These are phyloP conservation scores for Blastobotrys muscicola DNA, from an alignment of 805 yeast genomes.

Conservation along the genomic window DNA sequence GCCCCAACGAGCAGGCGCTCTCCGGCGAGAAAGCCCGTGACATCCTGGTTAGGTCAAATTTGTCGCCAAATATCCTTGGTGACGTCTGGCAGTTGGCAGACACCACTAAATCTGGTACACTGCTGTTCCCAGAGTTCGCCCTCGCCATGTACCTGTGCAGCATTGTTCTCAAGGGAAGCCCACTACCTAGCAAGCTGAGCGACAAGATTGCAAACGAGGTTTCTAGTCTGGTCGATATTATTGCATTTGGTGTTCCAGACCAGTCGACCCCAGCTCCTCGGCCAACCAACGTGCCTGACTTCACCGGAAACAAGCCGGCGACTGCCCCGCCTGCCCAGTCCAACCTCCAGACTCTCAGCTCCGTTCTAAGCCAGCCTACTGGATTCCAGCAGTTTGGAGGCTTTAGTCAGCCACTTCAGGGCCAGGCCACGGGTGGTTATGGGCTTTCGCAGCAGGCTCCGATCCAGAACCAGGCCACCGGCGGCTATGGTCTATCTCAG, in stretches of 20 bases:
- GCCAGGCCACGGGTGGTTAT: conserved; percentile 21
- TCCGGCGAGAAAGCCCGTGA: conserved; percentile 56
- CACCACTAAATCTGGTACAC: conserved; percentile 72
- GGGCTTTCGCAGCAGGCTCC: conserved; percentile 13
- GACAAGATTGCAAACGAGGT: conserved; percentile 73
- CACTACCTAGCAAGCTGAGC: conserved; percentile 66
- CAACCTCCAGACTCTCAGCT: not conserved
- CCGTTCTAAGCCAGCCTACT: conserved; percentile 2
- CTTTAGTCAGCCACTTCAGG: conserved; percentile 11
- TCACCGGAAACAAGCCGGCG: conserved; percentile 4
- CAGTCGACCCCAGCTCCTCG: conserved; percentile 17
- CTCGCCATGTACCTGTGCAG: conserved; percentile 83
- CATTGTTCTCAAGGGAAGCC: conserved; percentile 64
- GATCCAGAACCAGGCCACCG: conserved; percentile 29
- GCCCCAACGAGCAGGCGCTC: conserved; percentile 48
- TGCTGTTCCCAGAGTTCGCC: conserved; percentile 90
- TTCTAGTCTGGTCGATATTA: conserved; percentile 79
- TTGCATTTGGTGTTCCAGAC: conserved; percentile 69
- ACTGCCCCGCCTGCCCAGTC: not conserved
- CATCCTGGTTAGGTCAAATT: conserved; percentile 69
- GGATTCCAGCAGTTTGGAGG: conserved; percentile 16
- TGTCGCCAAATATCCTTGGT: conserved; percentile 65
- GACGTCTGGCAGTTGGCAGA: conserved; percentile 91
- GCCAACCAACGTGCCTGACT: conserved; percentile 22
- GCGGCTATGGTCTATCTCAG: conserved; percentile 7